These are phyloP conservation scores for Hippophae rhamnoides DNA, from an alignment of 306 rosid species.

Conservation along the genomic window DNA sequence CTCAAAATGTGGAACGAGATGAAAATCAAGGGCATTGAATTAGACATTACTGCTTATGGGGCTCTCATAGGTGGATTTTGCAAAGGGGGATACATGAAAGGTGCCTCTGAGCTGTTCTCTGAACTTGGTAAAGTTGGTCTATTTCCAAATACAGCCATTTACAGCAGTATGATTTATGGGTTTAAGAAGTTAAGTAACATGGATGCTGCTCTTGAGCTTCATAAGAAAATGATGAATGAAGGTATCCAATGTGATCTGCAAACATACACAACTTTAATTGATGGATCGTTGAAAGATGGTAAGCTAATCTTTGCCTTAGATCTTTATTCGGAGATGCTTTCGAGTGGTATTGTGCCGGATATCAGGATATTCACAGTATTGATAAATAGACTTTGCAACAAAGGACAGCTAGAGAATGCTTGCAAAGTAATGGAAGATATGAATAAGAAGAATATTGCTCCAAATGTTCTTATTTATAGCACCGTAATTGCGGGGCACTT, in stretches of 20 bases:
- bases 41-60: conserved; percentile 51
- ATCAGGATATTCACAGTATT: conserved; percentile 33
- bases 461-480: conserved; percentile 56
- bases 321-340: conserved; percentile 73
- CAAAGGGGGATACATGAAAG: conserved; percentile 60
- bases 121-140: conserved; percentile 60
- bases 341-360: conserved; percentile 58
- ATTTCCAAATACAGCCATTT: conserved; percentile 53
- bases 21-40: conserved; percentile 43
- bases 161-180: conserved; percentile 61
- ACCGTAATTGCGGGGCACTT: conserved; percentile 60
- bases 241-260: conserved; percentile 51
- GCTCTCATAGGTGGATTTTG: conserved; percentile 54
- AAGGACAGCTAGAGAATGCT: conserved; percentile 56
- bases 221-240: conserved; percentile 49
- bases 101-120: conserved; percentile 41
- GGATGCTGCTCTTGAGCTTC: conserved; percentile 48
- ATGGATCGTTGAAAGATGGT: conserved; percentile 49
- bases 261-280: conserved; percentile 55
- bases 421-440: conserved; percentile 49
- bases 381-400: conserved; percentile 51
- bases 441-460: conserved; percentile 29
- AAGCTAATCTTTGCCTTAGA: conserved; percentile 42
- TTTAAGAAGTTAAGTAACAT: conserved; percentile 49
- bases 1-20: conserved; percentile 47